Conservation (phyloP, 2,329 filamentous ascomycete genomes). For the Cladosporium austrohemisphaericum region DNA sequence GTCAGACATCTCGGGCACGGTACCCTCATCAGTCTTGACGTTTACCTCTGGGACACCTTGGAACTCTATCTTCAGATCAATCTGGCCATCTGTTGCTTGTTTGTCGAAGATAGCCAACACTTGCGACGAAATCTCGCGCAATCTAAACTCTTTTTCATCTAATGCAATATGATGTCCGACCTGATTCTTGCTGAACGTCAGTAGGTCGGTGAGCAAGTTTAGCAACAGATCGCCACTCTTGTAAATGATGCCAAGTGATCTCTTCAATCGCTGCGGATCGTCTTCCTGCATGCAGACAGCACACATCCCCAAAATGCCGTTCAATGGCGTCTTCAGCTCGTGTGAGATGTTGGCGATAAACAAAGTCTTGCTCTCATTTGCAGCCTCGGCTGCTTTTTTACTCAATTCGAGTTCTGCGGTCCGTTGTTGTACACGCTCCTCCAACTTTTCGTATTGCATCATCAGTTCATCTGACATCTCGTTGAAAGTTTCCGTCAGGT, state of each 20-base stretch:
- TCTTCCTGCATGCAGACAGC: conserved; percentile 91
- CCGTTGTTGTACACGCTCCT: conserved; percentile 77
- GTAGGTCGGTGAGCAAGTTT: conserved; percentile 80
- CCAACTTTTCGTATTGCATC: conserved; percentile 78
- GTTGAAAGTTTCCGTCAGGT: conserved; percentile 81
- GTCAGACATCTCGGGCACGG: conserved; percentile 29
- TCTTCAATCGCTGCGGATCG: conserved; percentile 71
- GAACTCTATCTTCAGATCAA: conserved; percentile 70
- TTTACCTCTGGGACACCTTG: conserved; percentile 41
- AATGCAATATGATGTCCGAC: conserved; percentile 78
- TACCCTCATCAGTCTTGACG: neutral
- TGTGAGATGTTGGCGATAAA: conserved; percentile 93
- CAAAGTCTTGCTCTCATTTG: conserved; percentile 93
- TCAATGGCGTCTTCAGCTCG: conserved; percentile 88
- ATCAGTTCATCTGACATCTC: conserved; percentile 89
- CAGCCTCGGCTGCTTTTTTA: conserved; percentile 89
- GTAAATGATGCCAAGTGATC: conserved; percentile 82
- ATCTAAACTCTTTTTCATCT: conserved; percentile 78
- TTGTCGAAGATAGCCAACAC: conserved; percentile 84
- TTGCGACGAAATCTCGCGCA: conserved; percentile 81
- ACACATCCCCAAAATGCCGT: conserved; percentile 92
- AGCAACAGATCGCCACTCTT: conserved; percentile 81
- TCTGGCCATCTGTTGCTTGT: conserved; percentile 75
- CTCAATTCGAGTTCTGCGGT: conserved; percentile 82
- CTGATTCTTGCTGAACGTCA: conserved; percentile 94